A percentile compares a stretch with the other conserved stretches of the same genome.
phyloP scores from a whole-genome alignment of 2,329 filamentous ascomycete species.

The Corynespora cassiicola region DNA sequence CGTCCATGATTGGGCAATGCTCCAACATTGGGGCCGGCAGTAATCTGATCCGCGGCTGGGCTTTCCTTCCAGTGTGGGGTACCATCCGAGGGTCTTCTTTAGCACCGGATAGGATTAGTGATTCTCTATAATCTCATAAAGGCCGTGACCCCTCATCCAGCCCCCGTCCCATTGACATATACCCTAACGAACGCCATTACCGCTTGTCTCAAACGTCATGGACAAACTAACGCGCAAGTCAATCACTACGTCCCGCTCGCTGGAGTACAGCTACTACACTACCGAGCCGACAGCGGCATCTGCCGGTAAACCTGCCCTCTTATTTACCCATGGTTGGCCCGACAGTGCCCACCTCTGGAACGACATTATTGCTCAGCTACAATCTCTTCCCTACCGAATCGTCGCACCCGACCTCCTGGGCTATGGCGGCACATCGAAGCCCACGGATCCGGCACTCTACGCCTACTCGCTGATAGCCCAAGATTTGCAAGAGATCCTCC shows the following conservation, averaged over 20 bases:
- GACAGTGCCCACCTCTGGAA: slow-evolving; percentile 55
- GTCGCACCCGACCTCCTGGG: slow-evolving; percentile 48
- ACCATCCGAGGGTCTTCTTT: too few relatives aligned
- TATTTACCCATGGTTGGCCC: slow-evolving; percentile 59
- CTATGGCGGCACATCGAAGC: slow-evolving; percentile 45
- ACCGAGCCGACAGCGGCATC: too few relatives aligned
- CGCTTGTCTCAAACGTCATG: too few relatives aligned
- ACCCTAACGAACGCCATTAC: too few relatives aligned
- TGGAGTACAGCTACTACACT: slow-evolving; percentile 37
- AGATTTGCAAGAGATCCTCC: slow-evolving; percentile 34
- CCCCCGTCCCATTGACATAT: too few relatives aligned
- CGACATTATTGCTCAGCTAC: slow-evolving; percentile 48
- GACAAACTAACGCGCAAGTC: slow-evolving; percentile 34
- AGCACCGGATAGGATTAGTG: too few relatives aligned
- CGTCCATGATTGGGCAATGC: too few relatives aligned
- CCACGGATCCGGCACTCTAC: slow-evolving; percentile 28
- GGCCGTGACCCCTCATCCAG: too few relatives aligned
- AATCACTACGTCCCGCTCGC: slow-evolving; percentile 29
- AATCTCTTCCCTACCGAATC: slow-evolving; percentile 48
- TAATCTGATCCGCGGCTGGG: too few relatives aligned
- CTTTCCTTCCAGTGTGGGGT: too few relatives aligned
- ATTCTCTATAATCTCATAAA: too few relatives aligned
- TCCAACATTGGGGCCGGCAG: too few relatives aligned
- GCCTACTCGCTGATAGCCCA: slow-evolving; percentile 26
- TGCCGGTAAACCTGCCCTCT: slow-evolving; percentile 28